Base-by-base conservation (phyloP, 371 early-diverging fungal species). In the Cokeromyces recurvatus region DNA sequence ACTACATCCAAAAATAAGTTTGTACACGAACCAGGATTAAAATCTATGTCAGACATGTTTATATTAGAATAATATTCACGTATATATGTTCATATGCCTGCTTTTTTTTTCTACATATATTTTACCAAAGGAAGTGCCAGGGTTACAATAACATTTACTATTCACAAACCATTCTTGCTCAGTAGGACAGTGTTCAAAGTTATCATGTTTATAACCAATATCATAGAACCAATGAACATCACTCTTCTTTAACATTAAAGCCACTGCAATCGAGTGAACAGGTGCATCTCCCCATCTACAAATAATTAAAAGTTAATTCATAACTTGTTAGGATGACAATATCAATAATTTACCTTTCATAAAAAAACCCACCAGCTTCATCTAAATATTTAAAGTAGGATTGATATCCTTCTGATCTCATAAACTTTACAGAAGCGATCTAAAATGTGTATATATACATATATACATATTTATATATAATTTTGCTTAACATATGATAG, bases 241-340 rank as follows among this genome's bases (percentile, higher is more conserved):
- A 22, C 73, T 66, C 57, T 74, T 78, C 20, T 74, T 72, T 17
- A 95, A 59, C 71, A 92, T 77, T 49, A 97, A 47, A 0, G 86
- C 85, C 0, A 84, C 90, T 0, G 91, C 95, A 24, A 97, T 71
- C 3, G 92, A 90, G 50, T 95, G 97, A 2, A 96, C 85, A 10
- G 97, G 96, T 12, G 96, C 97, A 76, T 95, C 97, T 6, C 96
- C 95, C 95, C 96, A 96, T 39, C 71, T 73, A 41, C 14, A 47
- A 17, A 21, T n/a, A 16, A 27, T 21, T 29, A 11, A 5, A 29
- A 29, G 5, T 5, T 29, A 8, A 29, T 29, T 8, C 7, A 7
- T 12, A 12, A 10, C 8, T 19, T 12, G 16, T 11, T 38, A 22
- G 8, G 29, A 5, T 29, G 29, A 29, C 29, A 5, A 11, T 29